phyloP scores from a whole-genome alignment of 2,329 filamentous ascomycete genomes.

The Microcyclosporella mali region DNA sequence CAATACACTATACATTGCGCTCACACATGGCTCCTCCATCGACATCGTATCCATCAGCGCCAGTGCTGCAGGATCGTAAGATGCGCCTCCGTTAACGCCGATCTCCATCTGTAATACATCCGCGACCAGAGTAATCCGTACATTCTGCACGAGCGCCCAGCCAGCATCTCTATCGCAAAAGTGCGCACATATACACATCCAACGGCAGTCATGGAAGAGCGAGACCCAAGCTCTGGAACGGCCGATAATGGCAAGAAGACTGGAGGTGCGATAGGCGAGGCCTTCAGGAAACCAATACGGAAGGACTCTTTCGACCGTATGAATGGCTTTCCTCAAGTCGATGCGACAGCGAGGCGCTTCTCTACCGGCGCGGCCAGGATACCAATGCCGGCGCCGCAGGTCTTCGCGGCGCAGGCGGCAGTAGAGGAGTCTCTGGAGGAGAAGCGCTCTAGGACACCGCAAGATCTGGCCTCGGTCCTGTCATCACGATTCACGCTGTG shows the following conservation, averaged over 20 bases:
- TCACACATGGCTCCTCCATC: too few relatives aligned
- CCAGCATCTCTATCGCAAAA: background rate
- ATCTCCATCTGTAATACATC: background rate
- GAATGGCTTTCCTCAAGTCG: slow-evolving; percentile 23
- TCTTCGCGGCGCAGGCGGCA: slow-evolving; percentile 26
- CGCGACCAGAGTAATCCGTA: too few relatives aligned
- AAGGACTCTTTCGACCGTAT: slow-evolving; percentile 30
- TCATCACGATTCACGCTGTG: slow-evolving; percentile 24
- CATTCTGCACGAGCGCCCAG: too few relatives aligned
- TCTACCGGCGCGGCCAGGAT: slow-evolving; percentile 28
- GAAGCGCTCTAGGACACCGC: slow-evolving; percentile 20
- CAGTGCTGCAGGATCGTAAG: background rate
- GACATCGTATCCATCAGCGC: background rate
- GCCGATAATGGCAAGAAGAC: slow-evolving; percentile 12
- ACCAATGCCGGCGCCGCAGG: slow-evolving; percentile 28
- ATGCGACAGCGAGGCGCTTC: slow-evolving; percentile 29
- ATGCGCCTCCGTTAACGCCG: slow-evolving; percentile 2
- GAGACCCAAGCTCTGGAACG: slow-evolving; percentile 15
- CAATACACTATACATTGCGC: background rate
- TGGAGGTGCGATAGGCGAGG: slow-evolving; percentile 1
- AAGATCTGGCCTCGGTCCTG: slow-evolving; percentile 23
- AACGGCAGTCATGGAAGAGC: background rate
- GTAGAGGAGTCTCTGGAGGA: slow-evolving; percentile 25
- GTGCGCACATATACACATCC: background rate
- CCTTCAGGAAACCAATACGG: slow-evolving; percentile 21